Conservation (phyloP, 2,329 filamentous ascomycete genomes). For the Colletotrichum echinochloae region DNA sequence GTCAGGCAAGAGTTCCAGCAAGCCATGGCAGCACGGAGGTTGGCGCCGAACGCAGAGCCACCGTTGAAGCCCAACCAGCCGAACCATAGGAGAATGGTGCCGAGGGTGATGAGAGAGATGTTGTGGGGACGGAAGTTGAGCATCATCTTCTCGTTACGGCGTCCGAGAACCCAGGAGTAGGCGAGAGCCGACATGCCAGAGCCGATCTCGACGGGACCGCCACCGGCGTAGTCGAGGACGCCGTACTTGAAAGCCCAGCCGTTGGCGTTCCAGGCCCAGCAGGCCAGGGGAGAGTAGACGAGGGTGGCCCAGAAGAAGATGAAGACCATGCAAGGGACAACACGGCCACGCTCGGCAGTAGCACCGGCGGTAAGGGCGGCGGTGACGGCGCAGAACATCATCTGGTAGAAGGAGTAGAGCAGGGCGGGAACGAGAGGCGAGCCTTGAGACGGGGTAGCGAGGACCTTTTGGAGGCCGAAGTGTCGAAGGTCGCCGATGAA, state of each 20-base stretch:
- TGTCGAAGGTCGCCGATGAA: constrained; percentile 93
- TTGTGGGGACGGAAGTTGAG: constrained; percentile 99
- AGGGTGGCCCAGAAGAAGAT: constrained; percentile 96
- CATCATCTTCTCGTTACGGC: constrained; percentile 99
- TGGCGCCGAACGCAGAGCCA: constrained; percentile 92
- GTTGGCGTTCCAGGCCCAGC: constrained; percentile 96
- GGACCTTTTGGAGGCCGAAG: constrained; percentile 88
- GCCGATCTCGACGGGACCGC: constrained; percentile 95
- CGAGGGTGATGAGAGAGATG: constrained; percentile 95
- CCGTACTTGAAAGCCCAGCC: constrained; percentile 94
- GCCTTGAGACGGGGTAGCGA: constrained; percentile 87
- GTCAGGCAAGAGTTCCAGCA: constrained; percentile 98
- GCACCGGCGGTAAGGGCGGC: constrained; percentile 91
- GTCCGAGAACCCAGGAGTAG: constrained; percentile 95
- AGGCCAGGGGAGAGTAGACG: constrained; percentile 96
- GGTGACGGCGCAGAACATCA: constrained; percentile 97
- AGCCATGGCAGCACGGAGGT: constrained; percentile 93
- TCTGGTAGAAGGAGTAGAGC: constrained; percentile 91
- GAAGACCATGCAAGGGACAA: constrained; percentile 95
- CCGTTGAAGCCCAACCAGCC: constrained; percentile 99
- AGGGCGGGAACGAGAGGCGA: constrained; percentile 90
- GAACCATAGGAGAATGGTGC: constrained; percentile 96
- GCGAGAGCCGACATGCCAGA: constrained; percentile 94
- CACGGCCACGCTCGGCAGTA: constrained; percentile 91
- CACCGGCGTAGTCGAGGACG: constrained; percentile 95